phyloP scores from a whole-genome alignment of 2,329 filamentous ascomycete genomes.

The Uncinocarpus reesii region DNA sequence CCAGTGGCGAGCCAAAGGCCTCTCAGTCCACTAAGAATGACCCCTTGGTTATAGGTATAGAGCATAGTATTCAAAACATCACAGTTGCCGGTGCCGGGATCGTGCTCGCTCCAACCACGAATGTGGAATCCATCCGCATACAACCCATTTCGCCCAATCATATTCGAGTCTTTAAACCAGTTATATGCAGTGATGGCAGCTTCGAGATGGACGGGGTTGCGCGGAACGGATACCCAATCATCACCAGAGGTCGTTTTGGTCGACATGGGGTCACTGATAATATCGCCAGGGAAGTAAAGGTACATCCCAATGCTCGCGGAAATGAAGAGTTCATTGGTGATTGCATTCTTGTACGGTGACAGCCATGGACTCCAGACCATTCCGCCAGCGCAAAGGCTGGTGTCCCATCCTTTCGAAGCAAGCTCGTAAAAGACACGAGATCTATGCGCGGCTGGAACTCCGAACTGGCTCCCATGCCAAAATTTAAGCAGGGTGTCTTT shows the following conservation, averaged over 20 bases:
- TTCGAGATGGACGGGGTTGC: conserved; percentile 56
- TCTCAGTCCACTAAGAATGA: conserved; percentile 70
- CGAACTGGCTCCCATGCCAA: conserved; percentile 72
- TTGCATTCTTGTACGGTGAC: conserved; percentile 85
- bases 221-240: conserved; percentile 29
- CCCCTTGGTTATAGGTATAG: conserved; percentile 93
- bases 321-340: conserved; percentile 86
- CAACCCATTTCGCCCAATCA: conserved; percentile 64
- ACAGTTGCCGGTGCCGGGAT: conserved; percentile 59
- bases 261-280: conserved; percentile 57
- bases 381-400: conserved; percentile 67
- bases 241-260: conserved; percentile 19
- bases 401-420: conserved; percentile 70
- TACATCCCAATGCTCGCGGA: conserved; percentile 83
- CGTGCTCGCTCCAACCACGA: conserved; percentile 47
- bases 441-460: conserved; percentile 67
- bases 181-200: conserved; percentile 68
- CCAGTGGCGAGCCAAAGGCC: conserved; percentile 72
- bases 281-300: conserved; percentile 72
- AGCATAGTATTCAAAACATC: conserved; percentile 78
- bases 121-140: conserved; percentile 89
- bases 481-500: conserved; percentile 19
- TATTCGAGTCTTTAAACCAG: conserved; percentile 70
- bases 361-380: conserved; percentile 83
- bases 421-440: conserved; percentile 78